phyloP scores from a whole-genome alignment of 371 early-diverging fungal species.

The Mortierella sp. region DNA sequence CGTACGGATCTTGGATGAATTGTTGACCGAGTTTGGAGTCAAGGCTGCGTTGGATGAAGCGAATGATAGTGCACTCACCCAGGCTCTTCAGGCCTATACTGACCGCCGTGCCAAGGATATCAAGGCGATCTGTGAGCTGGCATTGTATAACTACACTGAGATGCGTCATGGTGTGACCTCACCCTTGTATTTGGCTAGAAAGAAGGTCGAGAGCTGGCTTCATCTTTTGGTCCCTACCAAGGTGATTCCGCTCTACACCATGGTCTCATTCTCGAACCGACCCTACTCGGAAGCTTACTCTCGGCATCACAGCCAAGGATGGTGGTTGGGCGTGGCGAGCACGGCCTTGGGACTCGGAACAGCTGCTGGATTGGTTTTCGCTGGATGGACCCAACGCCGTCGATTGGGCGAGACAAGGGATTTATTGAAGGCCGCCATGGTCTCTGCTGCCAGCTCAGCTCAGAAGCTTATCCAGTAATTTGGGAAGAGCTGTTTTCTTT shows the following conservation, averaged over 20 bases:
- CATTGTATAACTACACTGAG: conserved; percentile 94
- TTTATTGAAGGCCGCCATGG: conserved; percentile 32
- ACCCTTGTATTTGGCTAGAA: conserved; percentile 75
- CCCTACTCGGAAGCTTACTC: conserved; percentile 84
- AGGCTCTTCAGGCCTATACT: conserved; percentile 82
- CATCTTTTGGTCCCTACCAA: conserved; percentile 76
- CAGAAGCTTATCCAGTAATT: conserved; percentile 33
- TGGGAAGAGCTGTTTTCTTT: too few relatives aligned
- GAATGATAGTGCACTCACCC: conserved; percentile 54
- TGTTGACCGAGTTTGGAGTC: conserved; percentile 68
- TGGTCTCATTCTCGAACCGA: conserved; percentile 93
- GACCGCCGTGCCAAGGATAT: conserved; percentile 79
- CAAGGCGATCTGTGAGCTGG: conserved; percentile 94
- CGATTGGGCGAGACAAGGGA: conserved; percentile 23
- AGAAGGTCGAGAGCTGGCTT: conserved; percentile 80
- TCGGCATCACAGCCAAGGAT: conserved; percentile 67
- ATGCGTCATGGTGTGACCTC: conserved; percentile 91
- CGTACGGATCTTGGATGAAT: conserved; percentile 76
- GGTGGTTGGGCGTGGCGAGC: conserved; percentile 58
- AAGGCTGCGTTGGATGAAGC: conserved; percentile 36
- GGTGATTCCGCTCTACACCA: conserved; percentile 93
- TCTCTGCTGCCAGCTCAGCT: conserved; percentile 22
- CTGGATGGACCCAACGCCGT: conserved; percentile 30
- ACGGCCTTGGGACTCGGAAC: conserved; percentile 38
- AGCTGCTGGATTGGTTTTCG: conserved; percentile 28